These are phyloP conservation scores for Podospora fimiseda DNA, from an alignment of 495 filamentous ascomycete species.

Conservation along the genomic window DNA sequence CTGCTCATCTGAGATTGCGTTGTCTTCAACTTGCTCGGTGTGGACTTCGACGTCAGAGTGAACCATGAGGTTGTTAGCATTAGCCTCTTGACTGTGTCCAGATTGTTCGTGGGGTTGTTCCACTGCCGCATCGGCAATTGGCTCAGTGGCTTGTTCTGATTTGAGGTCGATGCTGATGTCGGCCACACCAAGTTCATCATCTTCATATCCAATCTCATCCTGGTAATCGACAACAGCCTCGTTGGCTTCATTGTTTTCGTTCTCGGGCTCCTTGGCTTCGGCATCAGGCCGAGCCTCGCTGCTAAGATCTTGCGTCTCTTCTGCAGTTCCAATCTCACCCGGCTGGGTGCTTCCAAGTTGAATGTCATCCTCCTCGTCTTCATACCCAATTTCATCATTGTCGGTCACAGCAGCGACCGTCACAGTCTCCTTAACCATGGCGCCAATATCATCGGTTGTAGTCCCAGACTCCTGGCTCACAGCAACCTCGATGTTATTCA, in stretches of 20 bases:
- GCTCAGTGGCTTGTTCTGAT: background rate
- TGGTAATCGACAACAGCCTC: conserved; percentile 17
- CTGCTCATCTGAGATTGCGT: background rate
- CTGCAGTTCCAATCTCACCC: background rate
- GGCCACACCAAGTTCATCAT: conserved; percentile 16
- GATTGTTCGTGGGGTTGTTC: no score
- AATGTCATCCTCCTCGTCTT: conserved; percentile 9
- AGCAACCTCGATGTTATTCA: no score
- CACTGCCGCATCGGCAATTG: background rate
- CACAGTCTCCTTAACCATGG: no score
- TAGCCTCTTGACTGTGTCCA: no score
- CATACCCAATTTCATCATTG: conserved; percentile 20
- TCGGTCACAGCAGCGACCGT: background rate
- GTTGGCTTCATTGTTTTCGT: conserved; percentile 10
- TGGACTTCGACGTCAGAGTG: no score
- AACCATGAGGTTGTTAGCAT: no score
- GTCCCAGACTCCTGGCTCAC: no score
- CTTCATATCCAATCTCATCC: conserved; percentile 30
- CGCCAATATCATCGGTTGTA: no score
- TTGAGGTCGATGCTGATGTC: conserved; percentile 2
- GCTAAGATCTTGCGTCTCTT: background rate
- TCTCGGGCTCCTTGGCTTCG: conserved; percentile 23
- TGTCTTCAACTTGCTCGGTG: no score
- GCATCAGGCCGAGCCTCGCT: background rate
- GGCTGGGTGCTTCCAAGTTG: background rate